Base-by-base conservation (phyloP, 2,329 filamentous ascomycete genomes). In the Colletotrichum higginsianum region DNA sequence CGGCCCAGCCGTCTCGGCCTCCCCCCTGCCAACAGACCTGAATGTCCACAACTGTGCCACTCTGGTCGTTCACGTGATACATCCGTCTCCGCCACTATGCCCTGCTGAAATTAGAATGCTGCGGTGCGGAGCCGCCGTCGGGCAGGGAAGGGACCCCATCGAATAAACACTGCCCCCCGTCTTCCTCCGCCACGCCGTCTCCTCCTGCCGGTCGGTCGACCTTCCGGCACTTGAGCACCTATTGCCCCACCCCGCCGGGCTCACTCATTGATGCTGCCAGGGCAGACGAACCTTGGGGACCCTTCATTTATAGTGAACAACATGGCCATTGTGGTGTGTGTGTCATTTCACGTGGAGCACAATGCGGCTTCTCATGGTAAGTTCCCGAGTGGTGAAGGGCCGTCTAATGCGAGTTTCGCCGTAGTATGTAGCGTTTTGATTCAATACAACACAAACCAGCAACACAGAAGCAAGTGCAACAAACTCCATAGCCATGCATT, bases 121-220 rank as follows among this genome's bases (percentile, higher is more conserved):
- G 8, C 21, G 9, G 13, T 47, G 44, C 7, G 38, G 38, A 16
- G 23, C 15, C 21, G 1, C 49, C 6, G 13, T 26, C 44, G 18
- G 18, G 16, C 61, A 63, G 46, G 44, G 46, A 18, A 63, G 46
- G 23, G 58, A 23, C 46, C 38, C 46, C 46, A 38, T 61, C 12
- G 18, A 50, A 61, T 35, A 61, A 61, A 61, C 58, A 61, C 58
- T 4, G 9, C 47, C 0, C 21, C 7, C 47, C 47, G n/a, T 13
- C n/a, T 21, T 49, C 47, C 9, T n/a, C 47, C 16, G n/a, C 16
- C 18, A 47, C 44, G 44, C 44, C 47, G 47, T 49, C 8, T 23
- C 11, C 47, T 49, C 13, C n/a, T n/a, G n/a, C n/a, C 47, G n/a
- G 21, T n/a, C 47, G n/a, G 47, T 12, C 47, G n/a, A n/a, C 18